Conservation (phyloP, 2,329 filamentous ascomycete species). For the Myriangium duriaei region DNA sequence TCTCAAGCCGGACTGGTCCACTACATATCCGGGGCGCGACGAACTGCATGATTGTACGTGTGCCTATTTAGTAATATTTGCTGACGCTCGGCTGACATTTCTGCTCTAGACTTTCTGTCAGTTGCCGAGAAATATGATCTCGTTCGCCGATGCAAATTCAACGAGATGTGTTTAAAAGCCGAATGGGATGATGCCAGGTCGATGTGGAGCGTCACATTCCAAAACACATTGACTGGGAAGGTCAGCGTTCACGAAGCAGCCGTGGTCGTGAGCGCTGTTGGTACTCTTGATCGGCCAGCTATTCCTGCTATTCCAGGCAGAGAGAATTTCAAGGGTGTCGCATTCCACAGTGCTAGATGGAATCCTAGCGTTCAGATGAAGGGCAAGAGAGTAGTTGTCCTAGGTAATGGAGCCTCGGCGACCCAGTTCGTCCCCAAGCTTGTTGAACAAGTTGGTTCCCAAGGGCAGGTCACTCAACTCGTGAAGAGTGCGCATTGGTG, state of each 20-base stretch:
- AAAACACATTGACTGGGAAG: neutral
- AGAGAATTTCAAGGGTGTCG: constrained; percentile 8
- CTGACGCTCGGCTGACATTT: too few species aligned
- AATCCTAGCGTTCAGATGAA: constrained; percentile 7
- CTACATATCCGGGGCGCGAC: too few species aligned
- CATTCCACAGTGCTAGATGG: constrained; percentile 12
- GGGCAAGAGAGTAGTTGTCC: constrained; percentile 10
- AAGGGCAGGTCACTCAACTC: constrained; percentile 47
- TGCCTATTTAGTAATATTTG: constrained; percentile 11
- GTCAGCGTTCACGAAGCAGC: constrained; percentile 36
- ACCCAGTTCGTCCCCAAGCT: constrained; percentile 44
- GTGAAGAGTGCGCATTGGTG: constrained; percentile 41
- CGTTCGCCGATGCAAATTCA: constrained; percentile 1
- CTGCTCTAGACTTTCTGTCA: too few species aligned
- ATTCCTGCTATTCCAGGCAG: constrained; percentile 39
- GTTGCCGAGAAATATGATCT: constrained; percentile 9
- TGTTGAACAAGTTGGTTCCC: constrained; percentile 33
- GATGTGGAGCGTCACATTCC: too few species aligned
- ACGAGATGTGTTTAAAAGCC: constrained; percentile 2
- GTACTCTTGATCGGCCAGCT: constrained; percentile 44
- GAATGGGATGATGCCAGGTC: neutral
- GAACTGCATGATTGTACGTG: constrained; percentile 10
- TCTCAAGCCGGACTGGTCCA: constrained; percentile 41
- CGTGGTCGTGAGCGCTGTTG: constrained; percentile 43
- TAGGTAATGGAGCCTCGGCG: constrained; percentile 37